Evolutionary conservation across 1,284 basidiomycete genomes (phyloP).

Genomic region (Leucoagaricus sp.): DNA sequence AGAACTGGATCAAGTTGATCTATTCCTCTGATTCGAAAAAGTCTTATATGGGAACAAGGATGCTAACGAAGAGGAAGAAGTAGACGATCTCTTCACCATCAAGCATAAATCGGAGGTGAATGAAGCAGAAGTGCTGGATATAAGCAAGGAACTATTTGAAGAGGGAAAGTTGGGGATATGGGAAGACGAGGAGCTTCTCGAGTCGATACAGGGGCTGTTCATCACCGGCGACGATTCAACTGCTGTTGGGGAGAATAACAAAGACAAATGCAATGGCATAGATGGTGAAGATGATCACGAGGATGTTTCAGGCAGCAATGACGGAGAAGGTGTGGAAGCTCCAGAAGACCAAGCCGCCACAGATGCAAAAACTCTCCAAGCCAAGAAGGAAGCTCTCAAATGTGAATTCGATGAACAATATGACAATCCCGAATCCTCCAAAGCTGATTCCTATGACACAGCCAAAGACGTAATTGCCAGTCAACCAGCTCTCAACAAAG

Average conservation of each 20-base stretch:
- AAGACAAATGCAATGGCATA: too few species aligned
- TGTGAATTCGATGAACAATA: slow-evolving; percentile 97
- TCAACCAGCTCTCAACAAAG: slow-evolving; percentile 83
- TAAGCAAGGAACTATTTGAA: slow-evolving; percentile 61
- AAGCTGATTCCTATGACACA: slow-evolving; percentile 88
- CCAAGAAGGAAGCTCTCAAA: slow-evolving; percentile 92
- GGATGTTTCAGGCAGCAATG: slow-evolving; percentile 42
- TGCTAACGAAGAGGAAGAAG: slow-evolving; percentile 35
- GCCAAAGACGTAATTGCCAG: slow-evolving; percentile 91
- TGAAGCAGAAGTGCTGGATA: slow-evolving; percentile 66
- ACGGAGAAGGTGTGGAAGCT: slow-evolving; percentile 35
- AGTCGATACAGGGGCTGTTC: slow-evolving; percentile 87
- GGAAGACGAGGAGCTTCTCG: slow-evolving; percentile 83
- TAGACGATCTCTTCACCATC: slow-evolving; percentile 79
- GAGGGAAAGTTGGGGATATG: slow-evolving; percentile 66
- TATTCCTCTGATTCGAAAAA: slow-evolving; percentile 75
- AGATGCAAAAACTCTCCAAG: slow-evolving; percentile 61
- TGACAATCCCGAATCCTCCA: slow-evolving; percentile 81
- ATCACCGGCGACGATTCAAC: slow-evolving; percentile 74
- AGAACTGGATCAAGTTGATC: slow-evolving; percentile 87
- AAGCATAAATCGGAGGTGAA: slow-evolving; percentile 38
- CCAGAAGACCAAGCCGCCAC: slow-evolving; percentile 35
- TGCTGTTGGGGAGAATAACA: too few species aligned
- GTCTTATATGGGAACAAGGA: slow-evolving; percentile 52
- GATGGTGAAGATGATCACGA: slow-evolving; percentile 41